Percentiles rank a stretch among this genome's conserved stretches.
Conservation (phyloP, 441 rosid species). For the Pelargonium australe region DNA sequence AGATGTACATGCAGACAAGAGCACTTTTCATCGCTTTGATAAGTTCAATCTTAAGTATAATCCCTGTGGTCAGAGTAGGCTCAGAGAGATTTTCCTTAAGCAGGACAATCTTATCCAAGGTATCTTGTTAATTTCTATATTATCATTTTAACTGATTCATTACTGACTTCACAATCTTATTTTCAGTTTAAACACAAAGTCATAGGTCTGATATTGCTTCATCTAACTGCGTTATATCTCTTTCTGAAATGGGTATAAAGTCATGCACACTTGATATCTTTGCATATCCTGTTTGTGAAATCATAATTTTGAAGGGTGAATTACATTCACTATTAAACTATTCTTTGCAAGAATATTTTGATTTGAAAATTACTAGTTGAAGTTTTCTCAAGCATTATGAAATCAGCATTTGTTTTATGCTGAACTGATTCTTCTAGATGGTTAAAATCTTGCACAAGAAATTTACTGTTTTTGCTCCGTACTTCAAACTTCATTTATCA, state of each 20-base stretch:
- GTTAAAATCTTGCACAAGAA: not conserved
- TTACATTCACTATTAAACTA: not conserved
- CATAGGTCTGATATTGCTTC: too few relatives aligned
- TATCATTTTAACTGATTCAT: not conserved
- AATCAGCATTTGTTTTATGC: not conserved
- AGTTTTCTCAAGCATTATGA: not conserved
- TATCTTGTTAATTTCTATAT: slow-evolving; percentile 19
- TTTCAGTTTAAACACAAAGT: not conserved
- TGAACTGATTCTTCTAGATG: not conserved
- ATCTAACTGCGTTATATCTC: not conserved
- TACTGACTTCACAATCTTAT: not conserved
- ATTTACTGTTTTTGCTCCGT: not conserved
- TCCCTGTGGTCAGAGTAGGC: slow-evolving; percentile 99
- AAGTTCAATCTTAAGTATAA: slow-evolving; percentile 98
- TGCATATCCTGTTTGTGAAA: not conserved
- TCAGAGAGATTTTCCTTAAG: slow-evolving; percentile 97
- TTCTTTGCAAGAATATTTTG: not conserved
- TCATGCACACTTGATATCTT: not conserved
- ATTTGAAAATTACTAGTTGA: not conserved
- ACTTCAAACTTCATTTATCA: too few relatives aligned
- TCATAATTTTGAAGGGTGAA: not conserved
- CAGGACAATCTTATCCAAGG: slow-evolving; percentile 99
- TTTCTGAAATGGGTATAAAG: not conserved
- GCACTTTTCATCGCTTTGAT: slow-evolving; percentile 99
- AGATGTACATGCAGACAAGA: slow-evolving; percentile 99